phyloP scores from a whole-genome alignment of 164 flowering plant genomes.

The Annona squamosa region DNA sequence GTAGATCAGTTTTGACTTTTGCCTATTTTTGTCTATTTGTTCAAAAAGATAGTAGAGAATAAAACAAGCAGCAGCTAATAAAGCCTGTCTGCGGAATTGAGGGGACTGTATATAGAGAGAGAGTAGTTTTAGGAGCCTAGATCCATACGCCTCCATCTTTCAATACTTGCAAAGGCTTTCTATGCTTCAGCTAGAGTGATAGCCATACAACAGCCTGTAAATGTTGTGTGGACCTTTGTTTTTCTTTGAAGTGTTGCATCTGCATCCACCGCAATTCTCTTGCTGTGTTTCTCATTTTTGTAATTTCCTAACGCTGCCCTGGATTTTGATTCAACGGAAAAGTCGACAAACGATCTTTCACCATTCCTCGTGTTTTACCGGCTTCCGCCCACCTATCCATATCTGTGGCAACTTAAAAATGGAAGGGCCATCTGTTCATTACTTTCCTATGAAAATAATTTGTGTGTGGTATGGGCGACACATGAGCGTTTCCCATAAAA shows the following conservation, averaged over 20 bases:
- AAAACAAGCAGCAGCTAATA: slow-evolving; percentile 20
- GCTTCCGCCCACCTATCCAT: too few relatives aligned
- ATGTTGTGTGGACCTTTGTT: neutral
- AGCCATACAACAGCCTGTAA: neutral
- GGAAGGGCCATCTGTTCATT: too few relatives aligned
- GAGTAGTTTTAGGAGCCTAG: slow-evolving; percentile 1
- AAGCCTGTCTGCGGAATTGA: slow-evolving; percentile 24
- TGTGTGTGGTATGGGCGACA: too few relatives aligned
- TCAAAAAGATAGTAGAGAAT: slow-evolving; percentile 7
- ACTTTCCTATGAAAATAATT: too few relatives aligned
- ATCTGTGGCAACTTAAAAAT: too few relatives aligned
- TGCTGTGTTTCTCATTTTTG: neutral
- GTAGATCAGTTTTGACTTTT: neutral
- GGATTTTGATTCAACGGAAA: too few relatives aligned
- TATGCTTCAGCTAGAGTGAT: neutral
- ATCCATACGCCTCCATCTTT: neutral
- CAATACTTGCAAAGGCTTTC: neutral
- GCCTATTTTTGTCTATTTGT: slow-evolving; percentile 9
- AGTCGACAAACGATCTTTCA: too few relatives aligned
- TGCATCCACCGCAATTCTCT: neutral
- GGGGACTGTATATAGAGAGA: slow-evolving; percentile 40
- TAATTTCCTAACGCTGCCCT: neutral
- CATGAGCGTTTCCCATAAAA: too few relatives aligned
- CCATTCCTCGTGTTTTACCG: too few relatives aligned
- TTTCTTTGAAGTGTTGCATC: neutral